Conservation (phyloP, 1,284 basidiomycete genomes). For the Fomitopsis palustris region DNA sequence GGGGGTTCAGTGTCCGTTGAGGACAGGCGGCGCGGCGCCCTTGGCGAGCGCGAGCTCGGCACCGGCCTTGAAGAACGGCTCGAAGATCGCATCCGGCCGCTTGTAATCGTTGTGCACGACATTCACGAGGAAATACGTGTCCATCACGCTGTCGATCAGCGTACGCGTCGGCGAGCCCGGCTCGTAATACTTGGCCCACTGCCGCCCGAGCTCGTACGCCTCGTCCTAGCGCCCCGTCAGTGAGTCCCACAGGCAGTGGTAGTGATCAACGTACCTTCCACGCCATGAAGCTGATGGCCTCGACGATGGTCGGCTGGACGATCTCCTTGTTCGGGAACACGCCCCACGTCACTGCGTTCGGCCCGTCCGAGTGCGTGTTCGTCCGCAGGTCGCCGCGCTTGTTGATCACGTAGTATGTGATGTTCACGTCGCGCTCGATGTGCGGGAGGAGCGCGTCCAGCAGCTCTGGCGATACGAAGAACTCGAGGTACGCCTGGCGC, state of each 20-base stretch:
- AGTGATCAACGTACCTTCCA: slow-evolving; percentile 72
- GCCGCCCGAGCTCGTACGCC: slow-evolving; percentile 91
- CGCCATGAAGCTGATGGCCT: slow-evolving; percentile 94
- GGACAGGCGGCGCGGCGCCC: slow-evolving; percentile 15
- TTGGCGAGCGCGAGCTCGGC: slow-evolving; percentile 50
- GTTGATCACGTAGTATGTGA: slow-evolving; percentile 97
- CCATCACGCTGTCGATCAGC: slow-evolving; percentile 78
- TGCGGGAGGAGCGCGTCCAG: slow-evolving; percentile 73
- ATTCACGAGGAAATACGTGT: slow-evolving; percentile 88
- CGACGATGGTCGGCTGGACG: slow-evolving; percentile 97
- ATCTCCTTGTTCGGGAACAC: slow-evolving; percentile 99
- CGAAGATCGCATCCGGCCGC: slow-evolving; percentile 80
- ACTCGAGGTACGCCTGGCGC: slow-evolving; percentile 91
- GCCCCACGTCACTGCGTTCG: slow-evolving; percentile 99
- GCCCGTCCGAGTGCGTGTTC: slow-evolving; percentile 89
- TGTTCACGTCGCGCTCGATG: slow-evolving; percentile 85
- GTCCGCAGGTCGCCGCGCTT: slow-evolving; percentile 89
- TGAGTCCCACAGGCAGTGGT: not conserved
- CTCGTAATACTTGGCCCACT: slow-evolving; percentile 93
- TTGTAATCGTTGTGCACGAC: slow-evolving; percentile 98
- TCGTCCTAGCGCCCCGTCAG: slow-evolving; percentile 65
- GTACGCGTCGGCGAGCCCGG: slow-evolving; percentile 71
- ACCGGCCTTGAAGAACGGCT: slow-evolving; percentile 78
- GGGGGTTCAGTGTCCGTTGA: slow-evolving; percentile 18
- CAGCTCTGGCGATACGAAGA: slow-evolving; percentile 47